Percentiles rank a stretch among this genome's conserved stretches.
phyloP scores from a whole-genome alignment of 352 stramenopile species.

The Globisporangium splendens region DNA sequence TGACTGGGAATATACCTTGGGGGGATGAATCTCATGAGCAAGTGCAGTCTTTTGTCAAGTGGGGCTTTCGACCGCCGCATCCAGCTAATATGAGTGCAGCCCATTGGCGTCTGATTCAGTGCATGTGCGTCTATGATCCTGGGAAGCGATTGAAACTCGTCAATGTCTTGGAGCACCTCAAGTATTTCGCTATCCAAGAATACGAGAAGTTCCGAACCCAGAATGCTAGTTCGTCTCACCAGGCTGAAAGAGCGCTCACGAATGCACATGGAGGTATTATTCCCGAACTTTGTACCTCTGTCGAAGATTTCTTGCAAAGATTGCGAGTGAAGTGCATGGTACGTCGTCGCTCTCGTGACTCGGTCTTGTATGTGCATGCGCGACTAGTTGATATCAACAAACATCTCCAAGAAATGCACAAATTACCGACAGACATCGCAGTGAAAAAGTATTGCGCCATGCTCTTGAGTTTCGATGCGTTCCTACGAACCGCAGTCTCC shows the following conservation, averaged over 20 bases:
- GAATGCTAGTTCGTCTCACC: neutral
- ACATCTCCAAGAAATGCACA: slow-evolving; percentile 11
- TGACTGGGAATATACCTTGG: slow-evolving; percentile 4
- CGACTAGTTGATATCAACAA: slow-evolving; percentile 7
- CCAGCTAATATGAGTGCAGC: neutral
- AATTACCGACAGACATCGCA: slow-evolving; percentile 7
- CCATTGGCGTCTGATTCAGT: slow-evolving; percentile 8
- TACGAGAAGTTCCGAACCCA: neutral
- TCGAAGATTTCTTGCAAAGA: slow-evolving; percentile 7
- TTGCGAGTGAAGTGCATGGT: slow-evolving; percentile 11
- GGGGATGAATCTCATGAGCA: slow-evolving; percentile 1
- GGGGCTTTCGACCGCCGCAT: slow-evolving; percentile 4
- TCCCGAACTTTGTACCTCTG: neutral
- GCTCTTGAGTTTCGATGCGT: slow-evolving; percentile 6
- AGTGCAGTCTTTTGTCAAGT: slow-evolving; percentile 5
- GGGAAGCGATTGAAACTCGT: slow-evolving; percentile 5
- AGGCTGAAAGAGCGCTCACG: neutral
- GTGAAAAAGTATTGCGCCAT: slow-evolving; percentile 8
- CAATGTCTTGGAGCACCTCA: slow-evolving; percentile 6
- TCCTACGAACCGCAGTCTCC: slow-evolving; percentile 7
- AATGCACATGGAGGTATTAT: neutral
- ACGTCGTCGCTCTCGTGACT: neutral
- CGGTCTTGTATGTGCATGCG: slow-evolving; percentile 11
- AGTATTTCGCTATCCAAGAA: neutral
- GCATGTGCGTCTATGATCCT: slow-evolving; percentile 7